Conservation (phyloP, 192 early-diverging fungal genomes). For the Coemansia sp. region DNA sequence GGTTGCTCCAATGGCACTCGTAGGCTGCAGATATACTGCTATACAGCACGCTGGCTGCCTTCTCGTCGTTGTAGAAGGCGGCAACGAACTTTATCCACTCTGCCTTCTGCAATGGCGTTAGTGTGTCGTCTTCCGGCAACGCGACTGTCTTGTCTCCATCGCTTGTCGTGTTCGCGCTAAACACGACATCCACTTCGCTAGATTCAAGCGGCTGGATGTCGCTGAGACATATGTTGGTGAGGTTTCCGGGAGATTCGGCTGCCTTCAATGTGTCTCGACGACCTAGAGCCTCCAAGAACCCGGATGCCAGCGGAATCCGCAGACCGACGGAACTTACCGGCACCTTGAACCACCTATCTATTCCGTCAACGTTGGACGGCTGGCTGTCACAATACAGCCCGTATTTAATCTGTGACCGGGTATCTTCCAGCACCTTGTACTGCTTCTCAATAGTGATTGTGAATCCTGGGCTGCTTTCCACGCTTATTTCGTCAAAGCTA, state of each 20-base stretch:
- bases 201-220: constrained; percentile 19
- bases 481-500: constrained; percentile 26
- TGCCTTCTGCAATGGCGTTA: constrained; percentile 35
- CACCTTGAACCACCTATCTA: constrained; percentile 51
- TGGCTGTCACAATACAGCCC: constrained; percentile 47
- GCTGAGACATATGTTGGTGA: constrained; percentile 44
- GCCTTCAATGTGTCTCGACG: constrained; percentile 20
- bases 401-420: constrained; percentile 25
- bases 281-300: constrained; percentile 46
- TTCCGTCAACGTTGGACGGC: constrained; percentile 22
- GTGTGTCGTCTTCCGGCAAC: constrained; percentile 28
- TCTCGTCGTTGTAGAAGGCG: constrained; percentile 40
- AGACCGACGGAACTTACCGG: constrained; percentile 39
- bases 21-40: constrained; percentile 35
- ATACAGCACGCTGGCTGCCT: constrained; percentile 27
- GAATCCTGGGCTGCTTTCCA: constrained; percentile 41
- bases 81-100: constrained; percentile 49
- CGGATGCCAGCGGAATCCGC: constrained; percentile 30
- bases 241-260: constrained; percentile 14
- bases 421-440: constrained; percentile 51
- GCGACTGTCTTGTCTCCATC: constrained; percentile 34
- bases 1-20: constrained; percentile 43
- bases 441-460: constrained; percentile 38
- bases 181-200: constrained; percentile 22
- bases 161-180: constrained; percentile 25